These are phyloP conservation scores for Paraleonurus japonicus DNA, from an alignment of 257 asterid species.

Conservation along the genomic window DNA sequence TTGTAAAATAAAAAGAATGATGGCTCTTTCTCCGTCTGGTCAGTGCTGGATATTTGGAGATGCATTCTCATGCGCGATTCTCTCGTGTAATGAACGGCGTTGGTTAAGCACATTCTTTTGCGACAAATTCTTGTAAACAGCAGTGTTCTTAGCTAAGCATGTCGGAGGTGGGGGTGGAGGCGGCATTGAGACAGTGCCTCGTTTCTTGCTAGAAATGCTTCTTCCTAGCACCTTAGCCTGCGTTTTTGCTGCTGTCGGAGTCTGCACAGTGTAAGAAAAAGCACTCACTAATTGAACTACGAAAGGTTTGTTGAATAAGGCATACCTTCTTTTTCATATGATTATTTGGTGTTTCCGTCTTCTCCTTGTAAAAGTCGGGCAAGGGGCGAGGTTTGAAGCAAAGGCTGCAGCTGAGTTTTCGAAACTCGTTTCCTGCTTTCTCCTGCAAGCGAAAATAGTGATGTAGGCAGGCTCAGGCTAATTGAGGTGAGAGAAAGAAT, in stretches of 20 bases:
- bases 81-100: constrained; percentile 35
- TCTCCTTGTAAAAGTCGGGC: constrained; percentile 69
- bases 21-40: constrained; percentile 18
- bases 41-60: constrained; percentile 60
- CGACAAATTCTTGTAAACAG: constrained; percentile 36
- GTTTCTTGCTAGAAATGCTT: constrained; percentile 36
- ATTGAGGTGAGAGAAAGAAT: not conserved
- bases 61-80: constrained; percentile 44
- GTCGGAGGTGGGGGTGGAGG: constrained; percentile 47
- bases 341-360: constrained; percentile 41
- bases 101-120: constrained; percentile 31
- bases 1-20: constrained; percentile 8
- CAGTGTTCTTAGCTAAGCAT: constrained; percentile 33
- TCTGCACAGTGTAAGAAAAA: constrained; percentile 35
- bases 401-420: constrained; percentile 61
- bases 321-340: constrained; percentile 34
- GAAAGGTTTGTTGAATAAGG: not conserved
- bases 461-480: too few relatives aligned
- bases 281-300: not conserved
- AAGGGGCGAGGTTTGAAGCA: constrained; percentile 86
- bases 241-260: constrained; percentile 29
- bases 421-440: constrained; percentile 66
- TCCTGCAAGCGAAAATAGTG: constrained; percentile 51
- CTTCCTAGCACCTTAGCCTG: constrained; percentile 44
- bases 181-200: constrained; percentile 53